Conservation (phyloP, 768 basidiomycete genomes). For the Exsudoporus frostii region DNA sequence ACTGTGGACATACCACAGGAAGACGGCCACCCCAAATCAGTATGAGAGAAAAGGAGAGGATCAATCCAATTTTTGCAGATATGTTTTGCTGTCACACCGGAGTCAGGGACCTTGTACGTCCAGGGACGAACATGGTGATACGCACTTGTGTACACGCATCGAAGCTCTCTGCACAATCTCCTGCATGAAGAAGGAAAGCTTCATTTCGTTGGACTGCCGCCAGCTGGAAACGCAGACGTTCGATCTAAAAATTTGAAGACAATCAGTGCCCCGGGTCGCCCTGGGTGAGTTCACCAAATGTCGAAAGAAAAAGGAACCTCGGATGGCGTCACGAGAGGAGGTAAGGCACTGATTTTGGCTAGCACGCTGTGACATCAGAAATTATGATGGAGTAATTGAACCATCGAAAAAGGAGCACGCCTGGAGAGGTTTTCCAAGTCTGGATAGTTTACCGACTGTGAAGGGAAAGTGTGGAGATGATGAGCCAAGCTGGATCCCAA, state of each 20-base stretch:
- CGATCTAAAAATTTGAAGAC: constrained; percentile 49
- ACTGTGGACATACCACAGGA: constrained; percentile 67
- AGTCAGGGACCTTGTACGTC: constrained; percentile 4
- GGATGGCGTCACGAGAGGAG: constrained; percentile 88
- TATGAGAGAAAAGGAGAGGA: constrained; percentile 93
- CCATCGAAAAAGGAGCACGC: constrained; percentile 33
- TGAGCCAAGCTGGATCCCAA: not conserved
- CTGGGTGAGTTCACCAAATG: constrained; percentile 10
- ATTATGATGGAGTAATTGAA: not conserved
- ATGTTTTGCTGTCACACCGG: constrained; percentile 68
- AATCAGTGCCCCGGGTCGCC: constrained; percentile 22
- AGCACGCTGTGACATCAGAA: constrained; percentile 58
- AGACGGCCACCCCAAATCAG: constrained; percentile 90
- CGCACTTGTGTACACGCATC: constrained; percentile 83
- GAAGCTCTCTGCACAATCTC: constrained; percentile 97
- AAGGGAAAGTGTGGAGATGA: not conserved
- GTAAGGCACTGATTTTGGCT: constrained; percentile 71
- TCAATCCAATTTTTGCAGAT: constrained; percentile 82
- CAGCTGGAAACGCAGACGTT: constrained; percentile 78
- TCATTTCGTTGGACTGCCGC: constrained; percentile 78
- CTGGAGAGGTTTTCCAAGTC: constrained; percentile 57
- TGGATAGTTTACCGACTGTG: constrained; percentile 68
- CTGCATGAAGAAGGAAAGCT: constrained; percentile 94
- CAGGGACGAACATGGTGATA: constrained; percentile 13
- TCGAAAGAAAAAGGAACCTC: constrained; percentile 60